These are phyloP conservation scores for Anethum foeniculum DNA, from an alignment of 140 eudicot genomes.

Conservation along the genomic window DNA sequence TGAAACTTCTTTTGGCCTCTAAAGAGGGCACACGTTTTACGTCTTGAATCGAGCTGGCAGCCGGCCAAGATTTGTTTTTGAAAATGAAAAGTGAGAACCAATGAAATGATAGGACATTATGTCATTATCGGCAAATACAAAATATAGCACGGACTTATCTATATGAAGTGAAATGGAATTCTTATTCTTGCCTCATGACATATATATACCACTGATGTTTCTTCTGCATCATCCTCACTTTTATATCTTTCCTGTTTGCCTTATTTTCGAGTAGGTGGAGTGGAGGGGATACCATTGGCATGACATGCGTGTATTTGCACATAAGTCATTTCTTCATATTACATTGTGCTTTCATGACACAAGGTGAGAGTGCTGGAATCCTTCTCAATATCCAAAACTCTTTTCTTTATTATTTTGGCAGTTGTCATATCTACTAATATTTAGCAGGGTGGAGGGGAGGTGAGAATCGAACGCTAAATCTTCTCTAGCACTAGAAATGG, in stretches of 20 bases:
- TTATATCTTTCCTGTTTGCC: not conserved
- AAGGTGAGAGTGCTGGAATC: not conserved
- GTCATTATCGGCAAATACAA: not conserved
- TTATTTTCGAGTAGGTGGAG: not conserved
- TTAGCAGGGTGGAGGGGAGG: not conserved
- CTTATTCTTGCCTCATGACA: not conserved
- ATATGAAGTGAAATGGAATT: not conserved
- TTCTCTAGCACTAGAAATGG: not conserved
- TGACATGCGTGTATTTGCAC: not conserved
- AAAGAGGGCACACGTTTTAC: not conserved
- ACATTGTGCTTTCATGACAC: constrained; percentile 2
- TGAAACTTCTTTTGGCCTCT: not conserved
- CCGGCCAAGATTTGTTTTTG: not conserved
- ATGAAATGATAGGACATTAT: not conserved
- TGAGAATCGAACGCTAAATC: not conserved
- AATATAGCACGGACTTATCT: not conserved
- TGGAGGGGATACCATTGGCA: not conserved
- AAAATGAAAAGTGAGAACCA: not conserved
- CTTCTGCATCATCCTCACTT: not conserved
- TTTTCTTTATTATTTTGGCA: not conserved
- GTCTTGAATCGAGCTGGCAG: not conserved
- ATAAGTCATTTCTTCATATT: not conserved
- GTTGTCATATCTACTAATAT: not conserved
- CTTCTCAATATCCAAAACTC: not conserved
- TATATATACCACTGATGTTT: not conserved